Base-by-base conservation (phyloP, 805 yeast species). In the Candida ulmi region DNA sequence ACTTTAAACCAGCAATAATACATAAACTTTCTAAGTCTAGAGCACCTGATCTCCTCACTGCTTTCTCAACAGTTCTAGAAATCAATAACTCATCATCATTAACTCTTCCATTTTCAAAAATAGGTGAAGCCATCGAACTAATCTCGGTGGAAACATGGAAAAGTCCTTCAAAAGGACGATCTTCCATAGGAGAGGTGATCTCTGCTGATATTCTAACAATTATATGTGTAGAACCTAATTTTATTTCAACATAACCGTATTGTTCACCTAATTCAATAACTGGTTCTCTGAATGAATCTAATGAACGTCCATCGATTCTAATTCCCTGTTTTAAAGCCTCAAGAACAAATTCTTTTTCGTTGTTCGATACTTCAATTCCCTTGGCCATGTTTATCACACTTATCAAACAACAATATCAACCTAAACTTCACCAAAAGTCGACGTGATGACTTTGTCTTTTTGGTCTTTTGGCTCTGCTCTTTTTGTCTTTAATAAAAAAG, bases 121-220 rank as follows among this genome's bases (percentile, higher is more conserved):
- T 71, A 1, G 95, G 82, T 5, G 88, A 80, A 1, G 96, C 95
- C 88, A 91, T 83, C 13, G 97, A 86, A 17, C 88, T 76, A 32
- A 86, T 78, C 54, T 93, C 98, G 2, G 95, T 84, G 36, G 83
- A 76, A 12, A 93, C 88, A 18, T 74, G 69, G 57, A 93, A 88
- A 4, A 84, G 54, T 2, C 99, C 99, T 61, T 93, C 99, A 57
- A 87, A 91, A 0, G 97, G 97, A 39, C 96, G 71, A 49, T 90
- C 95, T 36, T 88, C 95, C 46, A 72, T 82, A 1, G 99, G 99
- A 42, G 76, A 74, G 4, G 76, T 71, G 12, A 93, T 79, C 38
- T 78, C 81, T 11, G 95, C 83, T 15, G 88, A 78, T 5, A 91
- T 80, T 40, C 86, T 70, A 4, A 78, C 88, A 2, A 81, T 72